Conservation (phyloP, 495 filamentous ascomycete genomes). For the Hypoxylon trugodes region DNA sequence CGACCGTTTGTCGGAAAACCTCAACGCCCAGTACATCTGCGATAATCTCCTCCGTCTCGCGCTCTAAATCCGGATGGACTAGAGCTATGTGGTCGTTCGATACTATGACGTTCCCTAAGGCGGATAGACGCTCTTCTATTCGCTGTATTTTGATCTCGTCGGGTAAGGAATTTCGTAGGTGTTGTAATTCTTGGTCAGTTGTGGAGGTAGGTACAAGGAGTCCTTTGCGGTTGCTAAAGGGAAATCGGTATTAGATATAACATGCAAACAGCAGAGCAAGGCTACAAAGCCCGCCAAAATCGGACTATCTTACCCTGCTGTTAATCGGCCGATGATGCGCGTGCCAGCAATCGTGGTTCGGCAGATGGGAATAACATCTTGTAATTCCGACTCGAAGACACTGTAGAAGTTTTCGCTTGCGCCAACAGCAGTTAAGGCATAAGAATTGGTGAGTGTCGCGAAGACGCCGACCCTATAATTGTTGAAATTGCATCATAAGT, state of each 20-base stretch:
- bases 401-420: conserved; percentile 98
- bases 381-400: conserved; percentile 95
- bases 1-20: conserved; percentile 96
- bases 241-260: conserved; percentile 12
- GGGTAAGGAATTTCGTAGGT: conserved; percentile 91
- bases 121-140: conserved; percentile 96
- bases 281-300: neutral
- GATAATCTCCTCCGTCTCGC: conserved; percentile 94
- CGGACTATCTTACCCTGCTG: conserved; percentile 76
- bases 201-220: conserved; percentile 95
- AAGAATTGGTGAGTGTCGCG: conserved; percentile 93
- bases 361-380: conserved; percentile 97
- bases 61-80: conserved; percentile 95
- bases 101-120: conserved; percentile 96
- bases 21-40: conserved; percentile 97
- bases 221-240: conserved; percentile 87
- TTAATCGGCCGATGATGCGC: conserved; percentile 92
- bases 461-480: conserved; percentile 93
- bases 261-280: neutral
- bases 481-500: conserved; percentile 39
- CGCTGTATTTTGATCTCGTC: conserved; percentile 89
- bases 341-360: conserved; percentile 97
- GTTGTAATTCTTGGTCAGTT: conserved; percentile 97
- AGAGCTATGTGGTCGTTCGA: conserved; percentile 96
- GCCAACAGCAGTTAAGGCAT: conserved; percentile 89